These are phyloP conservation scores for Tetrapyrgos nigripes DNA, from an alignment of 1,284 basidiomycete genomes.

Conservation along the genomic window DNA sequence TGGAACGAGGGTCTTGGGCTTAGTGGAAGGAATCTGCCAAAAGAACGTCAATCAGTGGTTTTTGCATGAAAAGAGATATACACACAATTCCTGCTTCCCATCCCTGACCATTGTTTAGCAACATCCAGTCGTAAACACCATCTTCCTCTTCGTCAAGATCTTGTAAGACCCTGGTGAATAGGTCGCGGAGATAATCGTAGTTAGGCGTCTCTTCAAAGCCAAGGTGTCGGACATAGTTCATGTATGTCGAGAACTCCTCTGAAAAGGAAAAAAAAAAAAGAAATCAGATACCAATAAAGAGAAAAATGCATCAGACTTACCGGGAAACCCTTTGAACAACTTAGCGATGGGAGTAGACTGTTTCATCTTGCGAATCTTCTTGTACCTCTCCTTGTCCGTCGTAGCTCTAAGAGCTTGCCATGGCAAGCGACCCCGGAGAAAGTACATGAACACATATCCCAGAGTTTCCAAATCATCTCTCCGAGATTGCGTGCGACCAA, in stretches of 20 bases:
- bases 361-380: slow-evolving; percentile 98
- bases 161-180: slow-evolving; percentile 93
- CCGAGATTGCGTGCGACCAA: slow-evolving; percentile 90
- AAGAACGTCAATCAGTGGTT: slow-evolving; percentile 5
- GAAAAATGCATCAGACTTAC: slow-evolving; percentile 61
- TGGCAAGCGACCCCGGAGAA: slow-evolving; percentile 90
- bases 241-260: slow-evolving; percentile 97
- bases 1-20: slow-evolving; percentile 53
- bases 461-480: slow-evolving; percentile 94
- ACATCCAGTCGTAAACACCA: slow-evolving; percentile 96
- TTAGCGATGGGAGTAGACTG: slow-evolving; percentile 93
- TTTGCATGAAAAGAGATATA: slow-evolving; percentile 20
- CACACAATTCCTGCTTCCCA: slow-evolving; percentile 84
- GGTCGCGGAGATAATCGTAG: slow-evolving; percentile 95
- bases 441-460: slow-evolving; percentile 99
- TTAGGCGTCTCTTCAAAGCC: slow-evolving; percentile 97
- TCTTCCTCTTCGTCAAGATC: slow-evolving; percentile 91
- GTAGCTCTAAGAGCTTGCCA: slow-evolving; percentile 97
- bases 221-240: slow-evolving; percentile 96
- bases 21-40: slow-evolving; percentile 50
- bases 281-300: slow-evolving; percentile 13
- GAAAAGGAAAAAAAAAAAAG: slow-evolving; percentile 21
- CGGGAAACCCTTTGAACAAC: slow-evolving; percentile 95
- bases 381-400: slow-evolving; percentile 98
- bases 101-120: slow-evolving; percentile 88